Evolutionary conservation across 2,329 filamentous ascomycete species (phyloP), one percentile per base, ranked within the genome.

Genomic region (Penicillium sp.): DNA sequence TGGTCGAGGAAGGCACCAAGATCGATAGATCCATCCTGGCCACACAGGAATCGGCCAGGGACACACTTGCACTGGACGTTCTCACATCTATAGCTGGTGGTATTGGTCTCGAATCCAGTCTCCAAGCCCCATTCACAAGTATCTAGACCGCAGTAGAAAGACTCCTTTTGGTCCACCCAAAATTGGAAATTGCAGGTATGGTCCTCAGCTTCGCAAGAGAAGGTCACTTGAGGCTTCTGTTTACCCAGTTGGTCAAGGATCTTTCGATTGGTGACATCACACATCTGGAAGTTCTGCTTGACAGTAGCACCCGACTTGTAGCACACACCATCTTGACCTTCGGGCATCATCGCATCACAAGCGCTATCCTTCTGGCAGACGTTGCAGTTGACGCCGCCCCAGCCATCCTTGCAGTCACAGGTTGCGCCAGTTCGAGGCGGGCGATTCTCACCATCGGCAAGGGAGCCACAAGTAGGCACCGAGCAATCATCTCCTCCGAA

Each of bases 301-400:
- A 98, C 88, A 11, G 96, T 88, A 64, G 96, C 86, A 46, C 93
- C 93, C 65, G 93, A 88, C 69, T 90, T 89, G 73, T 97, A 98
- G 78, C 95, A 99, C 11, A 96, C 87, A 31, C 92, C 95, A 46
- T 88, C 91, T 59, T 91, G 84, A 3, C 85, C 85, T 14, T 88
- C 86, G 4, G 91, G 90, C 87, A 96, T 96, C 75, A 99, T 80
- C 33, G 90, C 87, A 72, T 95, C 86, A 70, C 95, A 99, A 16
- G 90, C 93, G 64, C 89, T 80, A 72, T 98, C 83, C 4, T 87
- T 86, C 59, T 89, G 87, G 77, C 95, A 99, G 55, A 99, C 91
- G 69, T 95, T 99, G 84, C 95, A 99, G 80, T 99, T 99, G 78
- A 99, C 93, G 62, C 95, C 95, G 41, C 85, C 85, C 95, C 95